phyloP scores from a whole-genome alignment of 2,329 filamentous ascomycete genomes.

The Aureobasidium zeae region DNA sequence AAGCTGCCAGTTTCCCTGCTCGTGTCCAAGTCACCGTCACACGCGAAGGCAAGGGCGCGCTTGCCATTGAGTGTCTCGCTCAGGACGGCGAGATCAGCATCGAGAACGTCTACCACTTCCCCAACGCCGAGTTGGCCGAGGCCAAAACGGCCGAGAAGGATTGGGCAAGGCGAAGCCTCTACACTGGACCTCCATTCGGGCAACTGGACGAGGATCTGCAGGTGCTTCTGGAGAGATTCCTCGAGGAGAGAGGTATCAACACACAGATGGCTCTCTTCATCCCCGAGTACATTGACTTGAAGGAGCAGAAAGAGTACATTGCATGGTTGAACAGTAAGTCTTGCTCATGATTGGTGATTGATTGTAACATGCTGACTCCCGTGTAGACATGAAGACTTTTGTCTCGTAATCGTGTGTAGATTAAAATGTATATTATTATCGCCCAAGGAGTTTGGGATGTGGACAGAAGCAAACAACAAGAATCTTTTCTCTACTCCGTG shows the following conservation, averaged over 20 bases:
- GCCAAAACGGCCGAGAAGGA: slow-evolving; percentile 58
- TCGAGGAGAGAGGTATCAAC: slow-evolving; percentile 90
- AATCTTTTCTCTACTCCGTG: too few species aligned
- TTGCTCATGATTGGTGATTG: not conserved
- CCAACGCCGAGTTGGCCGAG: slow-evolving; percentile 66
- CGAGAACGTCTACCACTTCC: slow-evolving; percentile 84
- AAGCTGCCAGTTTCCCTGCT: slow-evolving; percentile 60
- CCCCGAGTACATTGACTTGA: slow-evolving; percentile 92
- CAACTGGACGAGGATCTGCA: slow-evolving; percentile 96
- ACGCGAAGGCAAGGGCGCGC: slow-evolving; percentile 74
- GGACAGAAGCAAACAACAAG: too few species aligned
- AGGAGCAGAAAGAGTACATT: slow-evolving; percentile 97
- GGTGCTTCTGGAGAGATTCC: slow-evolving; percentile 80
- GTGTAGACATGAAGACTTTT: slow-evolving; percentile 68
- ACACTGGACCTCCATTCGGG: slow-evolving; percentile 84
- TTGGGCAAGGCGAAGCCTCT: slow-evolving; percentile 67
- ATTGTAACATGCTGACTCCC: slow-evolving; percentile 7
- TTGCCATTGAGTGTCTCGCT: slow-evolving; percentile 77
- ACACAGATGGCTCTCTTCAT: slow-evolving; percentile 80
- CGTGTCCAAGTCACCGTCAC: slow-evolving; percentile 80
- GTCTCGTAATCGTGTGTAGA: too few species aligned
- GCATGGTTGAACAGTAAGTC: slow-evolving; percentile 67
- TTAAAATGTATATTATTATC: not conserved
- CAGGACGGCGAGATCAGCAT: slow-evolving; percentile 80
- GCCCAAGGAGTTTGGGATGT: too few species aligned